Conservation (phyloP, 371 early-diverging fungal species). For the Cokeromyces recurvatus region DNA sequence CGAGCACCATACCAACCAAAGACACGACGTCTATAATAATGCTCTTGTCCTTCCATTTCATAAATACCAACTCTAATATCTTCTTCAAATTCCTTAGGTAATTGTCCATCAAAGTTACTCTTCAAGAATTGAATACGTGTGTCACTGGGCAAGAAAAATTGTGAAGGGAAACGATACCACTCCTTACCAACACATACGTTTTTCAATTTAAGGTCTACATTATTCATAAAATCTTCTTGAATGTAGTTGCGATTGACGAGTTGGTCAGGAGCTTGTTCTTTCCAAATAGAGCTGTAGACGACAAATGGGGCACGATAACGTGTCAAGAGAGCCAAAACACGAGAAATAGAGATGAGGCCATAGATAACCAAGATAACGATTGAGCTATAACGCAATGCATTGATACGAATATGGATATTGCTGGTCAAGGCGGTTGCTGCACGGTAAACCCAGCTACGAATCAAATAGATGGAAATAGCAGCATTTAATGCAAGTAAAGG, state of each 20-base stretch:
- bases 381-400: constrained; percentile 31
- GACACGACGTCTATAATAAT: constrained; percentile 24
- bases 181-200: constrained; percentile 88
- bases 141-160: constrained; percentile 79
- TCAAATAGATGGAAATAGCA: constrained; percentile 59
- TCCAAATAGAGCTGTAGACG: constrained; percentile 49
- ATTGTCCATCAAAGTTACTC: constrained; percentile 58
- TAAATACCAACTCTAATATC: constrained; percentile 24
- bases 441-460: constrained; percentile 39
- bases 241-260: constrained; percentile 26
- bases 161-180: constrained; percentile 92
- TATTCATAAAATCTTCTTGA: constrained; percentile 29
- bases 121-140: constrained; percentile 57
- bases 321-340: constrained; percentile 53
- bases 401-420: constrained; percentile 19
- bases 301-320: constrained; percentile 67
- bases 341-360: constrained; percentile 53
- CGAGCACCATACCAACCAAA: constrained; percentile 42
- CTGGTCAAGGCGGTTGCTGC: constrained; percentile 31
- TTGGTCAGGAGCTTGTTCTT: constrained; percentile 27
- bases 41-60: constrained; percentile 18
- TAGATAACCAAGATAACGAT: constrained; percentile 34
- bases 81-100: constrained; percentile 63
- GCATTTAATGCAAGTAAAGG: constrained; percentile 83
- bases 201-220: constrained; percentile 15